Conservation (phyloP, 495 filamentous ascomycete genomes). For the Xylaria venustula region DNA sequence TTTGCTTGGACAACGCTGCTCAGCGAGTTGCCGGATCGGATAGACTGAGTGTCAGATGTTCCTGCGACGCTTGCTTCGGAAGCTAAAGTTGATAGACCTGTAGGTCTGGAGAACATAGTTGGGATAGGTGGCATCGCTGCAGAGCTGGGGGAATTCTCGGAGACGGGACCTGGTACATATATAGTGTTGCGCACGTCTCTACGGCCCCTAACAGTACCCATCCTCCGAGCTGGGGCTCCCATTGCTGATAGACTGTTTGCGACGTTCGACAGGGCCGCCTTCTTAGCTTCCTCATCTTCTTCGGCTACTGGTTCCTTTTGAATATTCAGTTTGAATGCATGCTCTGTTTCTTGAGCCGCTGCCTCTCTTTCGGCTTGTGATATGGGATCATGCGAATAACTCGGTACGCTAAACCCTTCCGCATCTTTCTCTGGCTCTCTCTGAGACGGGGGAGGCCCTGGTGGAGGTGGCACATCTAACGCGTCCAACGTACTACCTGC, state of each 20-base stretch:
- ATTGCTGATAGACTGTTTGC: slow-evolving; percentile 71
- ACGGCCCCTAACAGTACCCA: slow-evolving; percentile 79
- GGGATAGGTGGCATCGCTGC: slow-evolving; percentile 44
- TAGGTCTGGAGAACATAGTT: slow-evolving; percentile 40
- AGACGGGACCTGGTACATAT: slow-evolving; percentile 59
- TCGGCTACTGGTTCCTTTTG: slow-evolving; percentile 90
- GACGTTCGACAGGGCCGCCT: slow-evolving; percentile 81
- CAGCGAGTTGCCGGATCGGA: slow-evolving; percentile 82
- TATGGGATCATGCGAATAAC: slow-evolving; percentile 72
- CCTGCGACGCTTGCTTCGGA: slow-evolving; percentile 51
- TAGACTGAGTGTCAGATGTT: slow-evolving; percentile 83
- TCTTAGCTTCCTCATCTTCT: slow-evolving; percentile 82
- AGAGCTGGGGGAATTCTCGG: slow-evolving; percentile 39
- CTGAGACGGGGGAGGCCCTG: slow-evolving; percentile 47
- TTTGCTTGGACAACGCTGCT: slow-evolving; percentile 59
- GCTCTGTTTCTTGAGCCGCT: slow-evolving; percentile 59
- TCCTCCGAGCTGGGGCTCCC: slow-evolving; percentile 61
- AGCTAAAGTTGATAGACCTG: slow-evolving; percentile 43
- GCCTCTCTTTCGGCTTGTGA: slow-evolving; percentile 80
- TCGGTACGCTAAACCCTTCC: slow-evolving; percentile 70
- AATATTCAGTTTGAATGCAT: slow-evolving; percentile 88
- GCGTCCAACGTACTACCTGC: slow-evolving; percentile 35
- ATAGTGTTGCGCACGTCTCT: slow-evolving; percentile 89
- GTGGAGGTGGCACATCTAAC: slow-evolving; percentile 43
- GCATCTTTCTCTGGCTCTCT: slow-evolving; percentile 49